Evolutionary conservation across 768 basidiomycete genomes (phyloP).

Genomic region (Basidioascus undulatus): DNA sequence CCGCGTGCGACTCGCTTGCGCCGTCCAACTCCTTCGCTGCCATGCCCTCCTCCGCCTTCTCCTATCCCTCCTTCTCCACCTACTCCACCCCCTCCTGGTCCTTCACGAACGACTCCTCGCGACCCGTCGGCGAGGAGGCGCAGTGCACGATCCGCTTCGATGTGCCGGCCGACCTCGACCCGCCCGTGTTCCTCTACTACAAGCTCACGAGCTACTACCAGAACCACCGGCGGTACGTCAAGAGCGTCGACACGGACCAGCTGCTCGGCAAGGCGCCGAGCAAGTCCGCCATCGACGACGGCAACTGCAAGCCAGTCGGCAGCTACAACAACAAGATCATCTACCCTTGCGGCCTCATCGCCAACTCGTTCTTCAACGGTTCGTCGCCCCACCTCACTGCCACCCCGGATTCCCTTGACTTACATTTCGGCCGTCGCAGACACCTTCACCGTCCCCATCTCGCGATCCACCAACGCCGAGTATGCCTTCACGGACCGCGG

Average conservation of each 20-base stretch:
- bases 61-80: slow-evolving; percentile 36
- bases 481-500: slow-evolving; percentile 53
- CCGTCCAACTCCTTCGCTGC: slow-evolving; percentile 27
- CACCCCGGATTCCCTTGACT: background rate
- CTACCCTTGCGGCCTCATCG: slow-evolving; percentile 92
- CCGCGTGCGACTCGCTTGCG: slow-evolving; percentile 50
- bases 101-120: slow-evolving; percentile 31
- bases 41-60: slow-evolving; percentile 35
- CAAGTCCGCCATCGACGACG: slow-evolving; percentile 21
- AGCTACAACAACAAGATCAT: slow-evolving; percentile 29
- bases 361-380: slow-evolving; percentile 95
- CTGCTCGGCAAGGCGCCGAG: slow-evolving; percentile 46
- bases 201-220: slow-evolving; percentile 88
- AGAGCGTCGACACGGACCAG: slow-evolving; percentile 64
- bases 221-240: slow-evolving; percentile 93
- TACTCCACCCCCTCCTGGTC: slow-evolving; percentile 34
- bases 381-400: too few species aligned
- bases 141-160: slow-evolving; percentile 60
- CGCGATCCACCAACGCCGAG: slow-evolving; percentile 17
- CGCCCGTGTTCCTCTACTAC: slow-evolving; percentile 78
- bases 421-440: slow-evolving; percentile 25
- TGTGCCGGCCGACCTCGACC: slow-evolving; percentile 46
- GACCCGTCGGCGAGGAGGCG: slow-evolving; percentile 19
- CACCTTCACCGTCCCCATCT: slow-evolving; percentile 41
- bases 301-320: slow-evolving; percentile 61